Evolutionary conservation across 2,329 filamentous ascomycete species (phyloP).

Genomic region (Fusarium tricinctum): DNA sequence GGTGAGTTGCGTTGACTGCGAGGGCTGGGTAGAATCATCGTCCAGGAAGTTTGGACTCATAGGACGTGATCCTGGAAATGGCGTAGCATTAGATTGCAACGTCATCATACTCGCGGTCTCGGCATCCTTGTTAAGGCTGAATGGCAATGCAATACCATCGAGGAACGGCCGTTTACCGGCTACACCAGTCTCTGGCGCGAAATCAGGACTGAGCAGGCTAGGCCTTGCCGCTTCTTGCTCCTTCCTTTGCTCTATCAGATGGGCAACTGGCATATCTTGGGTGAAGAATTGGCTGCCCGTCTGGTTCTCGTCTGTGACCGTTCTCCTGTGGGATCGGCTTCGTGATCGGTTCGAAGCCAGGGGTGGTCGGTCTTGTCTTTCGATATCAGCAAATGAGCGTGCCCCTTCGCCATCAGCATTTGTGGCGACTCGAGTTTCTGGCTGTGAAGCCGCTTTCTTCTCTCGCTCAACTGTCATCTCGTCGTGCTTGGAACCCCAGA

Average conservation of each 20-base stretch:
- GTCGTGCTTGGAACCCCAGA: conserved; percentile 92
- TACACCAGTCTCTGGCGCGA: conserved; percentile 63
- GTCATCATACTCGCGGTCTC: conserved; percentile 80
- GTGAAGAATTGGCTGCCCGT: conserved; percentile 54
- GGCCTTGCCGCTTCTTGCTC: conserved; percentile 57
- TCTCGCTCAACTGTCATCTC: conserved; percentile 76
- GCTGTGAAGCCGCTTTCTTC: conserved; percentile 62
- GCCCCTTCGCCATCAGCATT: conserved; percentile 61
- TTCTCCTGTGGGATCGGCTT: conserved; percentile 60
- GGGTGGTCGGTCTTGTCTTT: conserved; percentile 55
- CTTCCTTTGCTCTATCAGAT: conserved; percentile 60
- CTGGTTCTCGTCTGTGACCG: conserved; percentile 67
- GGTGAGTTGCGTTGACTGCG: conserved; percentile 36
- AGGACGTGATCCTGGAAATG: conserved; percentile 51
- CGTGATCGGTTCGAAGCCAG: conserved; percentile 48
- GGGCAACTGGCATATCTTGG: conserved; percentile 60
- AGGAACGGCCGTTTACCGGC: conserved; percentile 75
- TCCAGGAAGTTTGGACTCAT: conserved; percentile 49
- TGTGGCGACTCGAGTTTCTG: conserved; percentile 52
- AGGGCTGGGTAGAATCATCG: conserved; percentile 30
- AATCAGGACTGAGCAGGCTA: conserved; percentile 60
- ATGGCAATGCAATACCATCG: conserved; percentile 79
- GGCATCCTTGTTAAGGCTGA: conserved; percentile 74
- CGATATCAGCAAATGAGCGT: conserved; percentile 58
- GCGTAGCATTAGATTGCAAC: conserved; percentile 61